Percentiles rank a stretch among this genome's conserved stretches.
These are phyloP conservation scores for Rubroboletus satanas DNA, from an alignment of 768 basidiomycete species.

Conservation along the genomic window DNA sequence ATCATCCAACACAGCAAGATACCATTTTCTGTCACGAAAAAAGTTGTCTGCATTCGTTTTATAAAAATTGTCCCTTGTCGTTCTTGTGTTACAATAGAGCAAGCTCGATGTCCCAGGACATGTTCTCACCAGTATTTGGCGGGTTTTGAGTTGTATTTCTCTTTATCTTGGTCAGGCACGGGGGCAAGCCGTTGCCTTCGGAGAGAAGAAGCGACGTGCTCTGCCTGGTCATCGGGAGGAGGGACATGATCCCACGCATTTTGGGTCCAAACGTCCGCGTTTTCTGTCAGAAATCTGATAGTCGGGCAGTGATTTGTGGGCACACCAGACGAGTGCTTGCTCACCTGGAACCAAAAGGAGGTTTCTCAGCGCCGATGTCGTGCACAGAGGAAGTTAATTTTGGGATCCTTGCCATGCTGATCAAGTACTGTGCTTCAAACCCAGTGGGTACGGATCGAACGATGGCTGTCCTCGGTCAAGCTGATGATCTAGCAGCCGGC, in stretches of 20 bases:
- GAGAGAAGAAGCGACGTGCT: conserved; percentile 67
- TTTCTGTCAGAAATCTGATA: conserved; percentile 62
- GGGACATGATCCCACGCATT: conserved; percentile 94
- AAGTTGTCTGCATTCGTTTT: conserved; percentile 81
- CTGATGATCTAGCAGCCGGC: neutral
- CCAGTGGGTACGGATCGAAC: neutral
- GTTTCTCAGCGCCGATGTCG: conserved; percentile 49
- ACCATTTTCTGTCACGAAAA: conserved; percentile 94
- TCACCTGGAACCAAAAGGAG: conserved; percentile 71
- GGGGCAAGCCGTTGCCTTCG: conserved; percentile 67
- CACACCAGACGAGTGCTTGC: neutral
- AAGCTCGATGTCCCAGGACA: conserved; percentile 26
- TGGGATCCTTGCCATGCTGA: conserved; percentile 19
- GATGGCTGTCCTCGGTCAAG: neutral
- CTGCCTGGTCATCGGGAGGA: conserved; percentile 74
- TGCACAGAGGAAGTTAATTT: conserved; percentile 62
- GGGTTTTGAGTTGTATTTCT: conserved; percentile 68
- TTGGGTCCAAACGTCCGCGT: conserved; percentile 75
- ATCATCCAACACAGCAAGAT: neutral
- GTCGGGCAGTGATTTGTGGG: neutral
- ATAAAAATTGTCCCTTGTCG: conserved; percentile 89
- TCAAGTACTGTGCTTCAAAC: neutral
- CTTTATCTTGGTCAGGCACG: conserved; percentile 69
- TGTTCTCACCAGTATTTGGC: conserved; percentile 61
- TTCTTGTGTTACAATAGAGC: conserved; percentile 18